Conservation (phyloP, 2,329 filamentous ascomycete species). For the Pezicula rhizophila region DNA sequence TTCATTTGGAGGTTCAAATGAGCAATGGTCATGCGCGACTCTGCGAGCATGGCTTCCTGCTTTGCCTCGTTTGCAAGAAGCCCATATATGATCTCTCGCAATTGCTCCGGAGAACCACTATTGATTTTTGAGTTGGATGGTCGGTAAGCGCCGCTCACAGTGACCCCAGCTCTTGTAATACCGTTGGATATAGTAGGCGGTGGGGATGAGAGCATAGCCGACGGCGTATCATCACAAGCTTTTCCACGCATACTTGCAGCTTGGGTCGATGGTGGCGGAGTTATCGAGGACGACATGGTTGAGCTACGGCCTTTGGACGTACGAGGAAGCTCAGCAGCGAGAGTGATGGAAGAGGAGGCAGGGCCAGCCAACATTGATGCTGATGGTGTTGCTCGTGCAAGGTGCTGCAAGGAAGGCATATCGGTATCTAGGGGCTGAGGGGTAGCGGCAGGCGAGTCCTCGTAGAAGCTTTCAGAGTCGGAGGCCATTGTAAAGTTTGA, state of each 20-base stretch:
- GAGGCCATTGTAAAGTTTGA: conserved; percentile 17
- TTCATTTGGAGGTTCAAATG: conserved; percentile 90
- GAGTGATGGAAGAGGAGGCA: conserved; percentile 30
- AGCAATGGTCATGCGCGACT: conserved; percentile 75
- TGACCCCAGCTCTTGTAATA: conserved; percentile 12
- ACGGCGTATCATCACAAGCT: background rate
- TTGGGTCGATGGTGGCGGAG: conserved; percentile 59
- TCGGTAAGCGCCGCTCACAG: background rate
- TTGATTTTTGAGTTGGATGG: conserved; percentile 45
- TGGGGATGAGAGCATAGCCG: conserved; percentile 21
- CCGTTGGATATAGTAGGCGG: conserved; percentile 21
- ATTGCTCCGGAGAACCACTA: conserved; percentile 47
- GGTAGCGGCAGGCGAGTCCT: conserved; percentile 18
- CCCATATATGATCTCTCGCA: conserved; percentile 49
- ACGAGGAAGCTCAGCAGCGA: too few species aligned
- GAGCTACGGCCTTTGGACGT: too few species aligned
- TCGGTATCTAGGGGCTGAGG: conserved; percentile 15
- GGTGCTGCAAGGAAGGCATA: conserved; percentile 12
- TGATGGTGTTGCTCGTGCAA: conserved; percentile 8
- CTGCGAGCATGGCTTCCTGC: conserved; percentile 42
- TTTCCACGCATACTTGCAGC: conserved; percentile 27
- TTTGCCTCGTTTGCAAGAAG: conserved; percentile 51
- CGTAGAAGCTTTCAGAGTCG: conserved; percentile 13
- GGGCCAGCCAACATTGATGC: conserved; percentile 13
- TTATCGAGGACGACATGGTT: conserved; percentile 40